Percentiles rank a stretch among this genome's conserved stretches.
Evolutionary conservation across 768 basidiomycete genomes (phyloP).

Genomic region (Kwoniella europaea): DNA sequence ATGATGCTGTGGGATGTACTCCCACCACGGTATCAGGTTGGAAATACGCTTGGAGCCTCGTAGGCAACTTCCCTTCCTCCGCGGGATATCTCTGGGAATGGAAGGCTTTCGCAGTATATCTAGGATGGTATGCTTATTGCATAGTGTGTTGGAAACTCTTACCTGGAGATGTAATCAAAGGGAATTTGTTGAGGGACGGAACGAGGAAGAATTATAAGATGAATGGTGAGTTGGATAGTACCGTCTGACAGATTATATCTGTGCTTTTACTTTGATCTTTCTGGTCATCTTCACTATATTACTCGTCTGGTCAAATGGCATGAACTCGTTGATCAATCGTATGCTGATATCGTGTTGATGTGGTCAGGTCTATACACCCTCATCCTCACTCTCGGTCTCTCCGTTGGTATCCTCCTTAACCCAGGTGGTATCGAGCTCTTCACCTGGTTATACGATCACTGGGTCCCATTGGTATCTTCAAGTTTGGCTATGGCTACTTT

Average conservation of each 20-base stretch:
- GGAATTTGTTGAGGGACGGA: constrained; percentile 74
- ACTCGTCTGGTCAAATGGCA: no score
- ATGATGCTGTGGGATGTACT: constrained; percentile 55
- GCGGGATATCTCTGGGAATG: constrained; percentile 77
- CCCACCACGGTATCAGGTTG: constrained; percentile 36
- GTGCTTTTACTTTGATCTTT: neutral
- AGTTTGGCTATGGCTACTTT: constrained; percentile 75
- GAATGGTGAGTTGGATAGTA: constrained; percentile 68
- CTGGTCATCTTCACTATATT: neutral
- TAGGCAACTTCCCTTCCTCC: constrained; percentile 38
- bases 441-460: constrained; percentile 90
- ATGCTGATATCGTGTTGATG: no score
- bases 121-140: constrained; percentile 89
- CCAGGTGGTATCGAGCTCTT: constrained; percentile 75
- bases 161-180: constrained; percentile 74
- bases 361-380: constrained; percentile 80
- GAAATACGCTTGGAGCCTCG: constrained; percentile 28
- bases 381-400: constrained; percentile 76
- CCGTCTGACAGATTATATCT: neutral
- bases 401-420: constrained; percentile 71
- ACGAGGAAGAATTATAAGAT: constrained; percentile 84
- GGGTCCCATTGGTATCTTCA: constrained; percentile 85
- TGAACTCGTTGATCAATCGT: no score
- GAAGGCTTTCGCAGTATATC: constrained; percentile 74
- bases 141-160: constrained; percentile 79